Evolutionary conservation across 441 rosid species (phyloP).

Genomic region (Viola pubescens): DNA sequence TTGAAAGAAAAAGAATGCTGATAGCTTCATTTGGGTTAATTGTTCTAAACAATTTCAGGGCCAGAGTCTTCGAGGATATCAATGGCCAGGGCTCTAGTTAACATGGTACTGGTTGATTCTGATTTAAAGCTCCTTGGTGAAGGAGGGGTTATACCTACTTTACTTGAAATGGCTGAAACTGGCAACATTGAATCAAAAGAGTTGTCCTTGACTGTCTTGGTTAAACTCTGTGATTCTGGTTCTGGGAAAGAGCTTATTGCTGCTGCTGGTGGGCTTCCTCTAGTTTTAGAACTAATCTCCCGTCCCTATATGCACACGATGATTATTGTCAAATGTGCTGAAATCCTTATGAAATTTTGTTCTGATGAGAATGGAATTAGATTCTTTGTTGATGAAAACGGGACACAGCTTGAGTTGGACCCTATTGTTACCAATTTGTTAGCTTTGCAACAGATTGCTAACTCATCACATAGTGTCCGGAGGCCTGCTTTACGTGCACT

Average conservation of each 20-base stretch:
- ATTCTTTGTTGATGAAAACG: conserved; percentile 42
- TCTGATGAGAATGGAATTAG: conserved; percentile 39
- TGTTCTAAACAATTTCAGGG: conserved; percentile 31
- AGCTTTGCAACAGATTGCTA: conserved; percentile 32
- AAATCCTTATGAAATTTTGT: conserved; percentile 41
- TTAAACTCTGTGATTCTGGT: conserved; percentile 34
- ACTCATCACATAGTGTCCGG: conserved; percentile 27
- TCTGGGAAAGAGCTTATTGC: conserved; percentile 47
- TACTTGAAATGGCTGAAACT: conserved; percentile 42
- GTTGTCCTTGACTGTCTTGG: conserved; percentile 38
- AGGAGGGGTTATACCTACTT: conserved; percentile 48
- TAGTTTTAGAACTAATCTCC: conserved; percentile 31
- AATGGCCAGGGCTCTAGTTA: conserved; percentile 38
- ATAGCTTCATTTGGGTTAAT: conserved; percentile 6
- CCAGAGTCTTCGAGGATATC: conserved; percentile 38
- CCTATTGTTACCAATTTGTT: conserved; percentile 36
- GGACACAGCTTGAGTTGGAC: conserved; percentile 38
- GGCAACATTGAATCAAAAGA: conserved; percentile 43
- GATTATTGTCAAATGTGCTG: conserved; percentile 39
- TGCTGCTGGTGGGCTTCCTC: conserved; percentile 46
- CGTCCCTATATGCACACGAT: conserved; percentile 26
- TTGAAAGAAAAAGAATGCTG: background rate
- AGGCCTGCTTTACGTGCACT: conserved; percentile 45
- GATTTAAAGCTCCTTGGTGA: conserved; percentile 44
- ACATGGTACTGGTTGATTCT: conserved; percentile 46